phyloP scores from a whole-genome alignment of 352 stramenopile species.

The Globisporangium echinulatum region DNA sequence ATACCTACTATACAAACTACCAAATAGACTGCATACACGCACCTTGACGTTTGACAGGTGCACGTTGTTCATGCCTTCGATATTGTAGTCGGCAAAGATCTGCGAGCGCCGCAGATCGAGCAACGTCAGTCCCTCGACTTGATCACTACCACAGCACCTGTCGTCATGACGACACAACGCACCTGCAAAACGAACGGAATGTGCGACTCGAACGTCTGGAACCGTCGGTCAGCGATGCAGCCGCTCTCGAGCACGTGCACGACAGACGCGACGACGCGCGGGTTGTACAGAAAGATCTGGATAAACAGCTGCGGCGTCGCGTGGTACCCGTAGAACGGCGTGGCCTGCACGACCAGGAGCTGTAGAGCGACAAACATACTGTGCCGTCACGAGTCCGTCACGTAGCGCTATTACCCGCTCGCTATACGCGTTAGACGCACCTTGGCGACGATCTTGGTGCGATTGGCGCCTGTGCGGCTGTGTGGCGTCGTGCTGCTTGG shows the following conservation, averaged over 20 bases:
- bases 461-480: not conserved
- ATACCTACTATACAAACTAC: too few relatives aligned
- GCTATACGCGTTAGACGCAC: conserved; percentile 17
- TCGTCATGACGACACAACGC: not conserved
- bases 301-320: conserved; percentile 69
- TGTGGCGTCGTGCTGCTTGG: conserved; percentile 8
- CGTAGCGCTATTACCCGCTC: not conserved
- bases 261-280: conserved; percentile 41
- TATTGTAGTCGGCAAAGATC: conserved; percentile 90
- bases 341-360: conserved; percentile 84
- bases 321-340: conserved; percentile 89
- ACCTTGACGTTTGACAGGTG: conserved; percentile 68
- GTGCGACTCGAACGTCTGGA: conserved; percentile 88
- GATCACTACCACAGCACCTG: not conserved
- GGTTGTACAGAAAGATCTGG: conserved; percentile 88
- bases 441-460: conserved; percentile 58
- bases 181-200: conserved; percentile 86
- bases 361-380: conserved; percentile 10
- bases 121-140: not conserved
- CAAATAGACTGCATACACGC: not conserved
- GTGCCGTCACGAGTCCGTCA: not conserved
- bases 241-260: conserved; percentile 84
- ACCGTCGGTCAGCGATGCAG: conserved; percentile 52
- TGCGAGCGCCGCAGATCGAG: conserved; percentile 24
- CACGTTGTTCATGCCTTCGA: conserved; percentile 89